Percentiles rank a stretch among this genome's conserved stretches.
Conservation (phyloP, 2,329 filamentous ascomycete genomes). For the Macroventuria anomochaeta region DNA sequence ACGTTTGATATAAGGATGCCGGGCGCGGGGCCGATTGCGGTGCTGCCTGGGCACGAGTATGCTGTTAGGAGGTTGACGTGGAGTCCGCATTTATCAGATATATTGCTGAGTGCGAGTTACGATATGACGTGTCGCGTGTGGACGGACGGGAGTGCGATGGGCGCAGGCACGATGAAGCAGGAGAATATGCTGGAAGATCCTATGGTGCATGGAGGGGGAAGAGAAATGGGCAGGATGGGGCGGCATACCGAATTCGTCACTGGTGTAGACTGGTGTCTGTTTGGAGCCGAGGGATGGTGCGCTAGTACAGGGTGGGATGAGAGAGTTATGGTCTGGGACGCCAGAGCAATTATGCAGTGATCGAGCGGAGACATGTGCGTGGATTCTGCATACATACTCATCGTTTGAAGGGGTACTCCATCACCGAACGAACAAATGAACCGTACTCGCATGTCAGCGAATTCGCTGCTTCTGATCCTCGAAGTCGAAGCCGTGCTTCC, state of each 20-base stretch:
- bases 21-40: slow-evolving; percentile 70
- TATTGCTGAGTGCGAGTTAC: slow-evolving; percentile 88
- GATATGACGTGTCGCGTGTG: slow-evolving; percentile 97
- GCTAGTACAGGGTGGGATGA: slow-evolving; percentile 96
- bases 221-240: slow-evolving; percentile 86
- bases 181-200: slow-evolving; percentile 45
- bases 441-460: background rate
- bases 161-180: slow-evolving; percentile 44
- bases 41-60: slow-evolving; percentile 87
- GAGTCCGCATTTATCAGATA: slow-evolving; percentile 91
- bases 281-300: slow-evolving; percentile 94
- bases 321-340: slow-evolving; percentile 89
- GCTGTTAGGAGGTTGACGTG: slow-evolving; percentile 85
- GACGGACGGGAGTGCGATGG: slow-evolving; percentile 75
- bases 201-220: slow-evolving; percentile 60
- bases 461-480: background rate
- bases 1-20: slow-evolving; percentile 90
- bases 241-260: slow-evolving; percentile 94
- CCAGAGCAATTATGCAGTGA: slow-evolving; percentile 66
- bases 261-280: slow-evolving; percentile 97
- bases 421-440: background rate
- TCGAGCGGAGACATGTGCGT: background rate
- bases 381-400: background rate
- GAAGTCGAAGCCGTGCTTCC: background rate
- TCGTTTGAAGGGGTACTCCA: background rate